These are phyloP conservation scores for Leccinum subrobustum DNA, from an alignment of 1,284 basidiomycete species.

Conservation along the genomic window DNA sequence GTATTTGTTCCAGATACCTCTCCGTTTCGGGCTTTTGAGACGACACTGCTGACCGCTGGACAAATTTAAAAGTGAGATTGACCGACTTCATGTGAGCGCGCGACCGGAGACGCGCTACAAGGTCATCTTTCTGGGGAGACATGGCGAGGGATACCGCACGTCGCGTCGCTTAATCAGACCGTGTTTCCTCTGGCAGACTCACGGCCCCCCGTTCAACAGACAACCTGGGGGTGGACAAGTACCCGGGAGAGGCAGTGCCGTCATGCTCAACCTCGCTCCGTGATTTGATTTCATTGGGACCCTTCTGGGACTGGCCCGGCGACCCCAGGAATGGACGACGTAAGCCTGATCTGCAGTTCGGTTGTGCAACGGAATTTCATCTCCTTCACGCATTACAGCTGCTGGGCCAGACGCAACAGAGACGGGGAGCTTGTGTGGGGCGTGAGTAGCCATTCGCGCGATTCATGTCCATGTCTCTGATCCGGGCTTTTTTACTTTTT, in stretches of 20 bases:
- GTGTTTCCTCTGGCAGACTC: background rate
- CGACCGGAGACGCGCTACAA: conserved; percentile 49
- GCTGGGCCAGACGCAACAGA: conserved; percentile 67
- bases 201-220: conserved; percentile 43
- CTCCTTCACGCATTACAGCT: conserved; percentile 20
- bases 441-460: conserved; percentile 46
- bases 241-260: conserved; percentile 47
- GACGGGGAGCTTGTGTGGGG: conserved; percentile 80
- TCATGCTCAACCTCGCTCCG: conserved; percentile 3
- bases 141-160: conserved; percentile 66
- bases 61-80: conserved; percentile 44
- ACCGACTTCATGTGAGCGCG: conserved; percentile 44
- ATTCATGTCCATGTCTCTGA: background rate
- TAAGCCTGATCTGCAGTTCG: conserved; percentile 30
- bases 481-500: background rate
- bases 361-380: background rate
- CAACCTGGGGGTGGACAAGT: conserved; percentile 71
- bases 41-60: conserved; percentile 53
- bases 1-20: conserved; percentile 44
- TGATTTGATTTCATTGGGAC: background rate
- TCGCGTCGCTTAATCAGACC: background rate
- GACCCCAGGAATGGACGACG: conserved; percentile 55
- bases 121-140: conserved; percentile 64
- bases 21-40: conserved; percentile 61
- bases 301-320: background rate